Base-by-base conservation (phyloP, 2,329 filamentous ascomycete species). In the Cryphonectria naterciae region DNA sequence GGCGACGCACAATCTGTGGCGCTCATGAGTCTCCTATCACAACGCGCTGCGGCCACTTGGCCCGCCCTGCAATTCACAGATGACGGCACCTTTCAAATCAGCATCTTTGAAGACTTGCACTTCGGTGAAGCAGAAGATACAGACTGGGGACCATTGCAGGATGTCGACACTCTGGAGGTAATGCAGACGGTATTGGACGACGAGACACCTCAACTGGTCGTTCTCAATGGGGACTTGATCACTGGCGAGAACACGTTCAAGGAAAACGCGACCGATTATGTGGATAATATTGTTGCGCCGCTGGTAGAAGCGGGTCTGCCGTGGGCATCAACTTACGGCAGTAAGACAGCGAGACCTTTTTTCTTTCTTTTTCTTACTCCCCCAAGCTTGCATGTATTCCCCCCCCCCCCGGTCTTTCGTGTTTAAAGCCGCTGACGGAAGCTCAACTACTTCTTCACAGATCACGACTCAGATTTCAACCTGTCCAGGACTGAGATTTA, bases 161-260 rank as follows among this genome's bases (percentile, higher is more conserved):
- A 89, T 76, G 68, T 79, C 66, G 83, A 83, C 39, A 84, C 84
- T 0, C 75, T 81, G 2, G 70, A 76, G 1, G 83, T 88, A 0
- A 85, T 89, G 77, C 81, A 81, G 58, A 79, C 77, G 1, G 78
- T 89, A 19, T 79, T 89, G 4, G 78, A 83, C 54, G 76, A 76
- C 3, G 87, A 88, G 73, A 22, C 37, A 0, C 58, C 71, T 11
- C 63, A 87, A 58, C 80, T 89, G 1, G 86, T 86, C 2, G 82
- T 89, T 4, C 77, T 89, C 10, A 89, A 88, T 67, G 87, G 87
- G 22, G 87, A 89, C 74, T 78, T 89, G 11, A 85, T 88, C 60
- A 87, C 87, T 0, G 87, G 87, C 28, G 86, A 89, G 70, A 82
- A 84, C 70, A 84, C 82, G 10, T 80, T 77, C 68, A 67, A 79